phyloP scores from a whole-genome alignment of 2,329 filamentous ascomycete species.

The Xylaria multiplex region DNA sequence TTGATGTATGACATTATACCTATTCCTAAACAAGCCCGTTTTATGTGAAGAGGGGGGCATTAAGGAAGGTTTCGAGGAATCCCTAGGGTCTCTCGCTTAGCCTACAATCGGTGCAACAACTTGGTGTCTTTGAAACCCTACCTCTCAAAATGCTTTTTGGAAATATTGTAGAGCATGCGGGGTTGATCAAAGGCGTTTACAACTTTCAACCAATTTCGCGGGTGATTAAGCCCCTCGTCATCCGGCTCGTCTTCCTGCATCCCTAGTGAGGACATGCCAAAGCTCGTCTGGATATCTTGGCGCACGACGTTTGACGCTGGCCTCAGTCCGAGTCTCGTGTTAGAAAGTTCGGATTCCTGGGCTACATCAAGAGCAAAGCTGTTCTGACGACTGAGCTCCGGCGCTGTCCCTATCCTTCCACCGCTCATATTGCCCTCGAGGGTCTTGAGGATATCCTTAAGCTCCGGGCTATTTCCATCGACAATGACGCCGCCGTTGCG shows the following conservation, averaged over 20 bases:
- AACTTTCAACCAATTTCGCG: conserved; percentile 84
- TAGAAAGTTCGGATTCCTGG: conserved; percentile 61
- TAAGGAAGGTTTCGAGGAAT: conserved; percentile 72
- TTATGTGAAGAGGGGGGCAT: conserved; percentile 84
- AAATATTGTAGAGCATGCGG: conserved; percentile 76
- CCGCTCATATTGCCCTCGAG: conserved; percentile 89
- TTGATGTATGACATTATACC: conserved; percentile 92
- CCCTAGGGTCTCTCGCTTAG: conserved; percentile 54
- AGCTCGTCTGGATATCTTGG: conserved; percentile 73
- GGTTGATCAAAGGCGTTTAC: conserved; percentile 88
- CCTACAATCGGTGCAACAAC: not conserved
- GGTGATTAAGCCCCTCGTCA: conserved; percentile 71
- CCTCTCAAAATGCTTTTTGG: conserved; percentile 92
- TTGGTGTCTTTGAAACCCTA: conserved; percentile 50
- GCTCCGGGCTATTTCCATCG: conserved; percentile 77
- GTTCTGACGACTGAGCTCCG: conserved; percentile 69
- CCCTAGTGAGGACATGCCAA: conserved; percentile 66
- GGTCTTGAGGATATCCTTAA: conserved; percentile 84
- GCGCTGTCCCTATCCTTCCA: conserved; percentile 71
- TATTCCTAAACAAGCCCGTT: conserved; percentile 85
- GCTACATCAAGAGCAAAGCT: conserved; percentile 70
- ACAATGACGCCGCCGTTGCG: conserved; percentile 90
- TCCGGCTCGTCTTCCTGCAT: conserved; percentile 67
- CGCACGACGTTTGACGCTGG: conserved; percentile 57
- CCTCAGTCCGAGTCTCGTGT: conserved; percentile 66